Base-by-base conservation (phyloP, 139 green algal species). In the Desmodesmus armatus region DNA sequence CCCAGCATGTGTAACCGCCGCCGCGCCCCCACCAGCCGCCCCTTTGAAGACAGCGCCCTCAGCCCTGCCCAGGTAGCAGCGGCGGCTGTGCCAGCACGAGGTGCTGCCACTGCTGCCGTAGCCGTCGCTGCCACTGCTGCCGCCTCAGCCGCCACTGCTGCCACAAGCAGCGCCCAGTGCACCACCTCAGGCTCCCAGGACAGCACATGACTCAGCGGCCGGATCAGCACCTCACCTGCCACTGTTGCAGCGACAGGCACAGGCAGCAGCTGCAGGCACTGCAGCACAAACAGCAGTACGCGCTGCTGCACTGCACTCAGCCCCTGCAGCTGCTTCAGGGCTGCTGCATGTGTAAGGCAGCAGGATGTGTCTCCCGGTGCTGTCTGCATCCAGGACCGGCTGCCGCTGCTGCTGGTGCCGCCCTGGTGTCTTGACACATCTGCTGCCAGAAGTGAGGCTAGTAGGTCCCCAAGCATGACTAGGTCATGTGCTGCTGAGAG, bases 231-330 rank as follows among this genome's bases (percentile, higher is more conserved):
- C 39, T 79, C 43, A 17, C 27, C 6, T 29, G 35, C 37, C 3
- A 79, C 1, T 17, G 13, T 23, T 37, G 71, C 13, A 37, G 71
- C 71, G 23, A 79, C 13, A 17, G 71, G 71, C 71, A 58, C 43
- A 23, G 71, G 71, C 43, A 79, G 71, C 71, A 79, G 71, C 71
- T 79, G 71, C 23, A 79, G 37, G 71, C 39, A 79, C 27, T 58
- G 33, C 43, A 79, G 39, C 9, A 79, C 39, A 33, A 79, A 37
- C 37, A 37, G 65, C 65, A 73, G 65, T 29, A 73, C 7, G 27
- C 31, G 29, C 65, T 73, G 65, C 25, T 27, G 31, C 2, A 27
- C 60, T 69, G 60, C 25, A 27, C 60, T 69, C 25, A 37, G 33
- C 9, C 25, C 60, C 31, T 69, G 60, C 60, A 69, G 60, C 17